Percentiles rank a stretch among this genome's conserved stretches.
Evolutionary conservation across 306 rosid genomes (phyloP).

Genomic region (Ceratonia siliqua): DNA sequence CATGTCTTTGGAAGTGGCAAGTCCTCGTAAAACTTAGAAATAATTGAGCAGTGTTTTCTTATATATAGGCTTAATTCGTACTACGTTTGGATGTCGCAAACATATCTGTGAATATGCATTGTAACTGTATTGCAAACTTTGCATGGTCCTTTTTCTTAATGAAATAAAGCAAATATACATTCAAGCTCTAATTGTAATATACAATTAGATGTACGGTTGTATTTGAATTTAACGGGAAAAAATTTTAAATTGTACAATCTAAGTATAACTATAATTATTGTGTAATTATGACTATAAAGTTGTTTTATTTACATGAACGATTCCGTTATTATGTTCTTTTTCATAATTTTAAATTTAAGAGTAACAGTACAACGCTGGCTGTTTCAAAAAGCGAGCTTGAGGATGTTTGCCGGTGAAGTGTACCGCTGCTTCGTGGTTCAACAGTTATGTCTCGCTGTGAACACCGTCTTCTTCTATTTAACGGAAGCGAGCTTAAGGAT

Average conservation of each 20-base stretch:
- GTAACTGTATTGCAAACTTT: background rate
- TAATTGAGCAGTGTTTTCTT: background rate
- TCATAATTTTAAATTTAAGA: no score
- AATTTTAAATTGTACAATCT: no score
- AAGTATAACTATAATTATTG: no score
- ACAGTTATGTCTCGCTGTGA: slow-evolving; percentile 1
- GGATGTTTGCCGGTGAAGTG: background rate
- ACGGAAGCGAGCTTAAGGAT: slow-evolving; percentile 9
- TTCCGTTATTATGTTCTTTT: no score
- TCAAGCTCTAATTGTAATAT: no score
- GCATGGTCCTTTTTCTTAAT: background rate
- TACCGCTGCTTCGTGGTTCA: slow-evolving; percentile 1
- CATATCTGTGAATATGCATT: background rate
- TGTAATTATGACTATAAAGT: no score
- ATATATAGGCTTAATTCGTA: background rate
- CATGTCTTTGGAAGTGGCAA: slow-evolving; percentile 6
- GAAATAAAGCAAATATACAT: background rate
- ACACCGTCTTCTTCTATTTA: slow-evolving; percentile 14
- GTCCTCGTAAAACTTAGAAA: background rate
- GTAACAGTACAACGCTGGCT: background rate
- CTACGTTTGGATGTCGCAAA: background rate
- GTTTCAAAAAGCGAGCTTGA: background rate
- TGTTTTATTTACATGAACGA: no score
- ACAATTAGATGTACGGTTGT: no score
- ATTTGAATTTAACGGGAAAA: no score